Conservation (phyloP, 208 protist species). For the Porcisia deanei region DNA sequence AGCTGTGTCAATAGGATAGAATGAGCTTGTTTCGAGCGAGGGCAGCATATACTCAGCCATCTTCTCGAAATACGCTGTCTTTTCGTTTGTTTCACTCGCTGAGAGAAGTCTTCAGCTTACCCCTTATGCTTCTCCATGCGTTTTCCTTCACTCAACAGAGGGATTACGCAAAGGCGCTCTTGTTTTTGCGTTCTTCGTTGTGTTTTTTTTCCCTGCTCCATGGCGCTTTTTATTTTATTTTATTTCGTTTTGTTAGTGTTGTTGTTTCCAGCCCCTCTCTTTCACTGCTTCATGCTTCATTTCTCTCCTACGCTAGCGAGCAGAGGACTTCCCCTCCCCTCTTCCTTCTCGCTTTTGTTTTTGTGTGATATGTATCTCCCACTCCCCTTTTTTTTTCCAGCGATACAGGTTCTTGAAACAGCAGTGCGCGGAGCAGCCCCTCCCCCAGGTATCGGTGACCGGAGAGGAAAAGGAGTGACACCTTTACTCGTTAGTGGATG, state of each 20-base stretch:
- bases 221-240: slow-evolving; percentile 5
- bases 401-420: background rate
- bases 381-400: background rate
- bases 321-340: background rate
- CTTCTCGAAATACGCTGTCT: background rate
- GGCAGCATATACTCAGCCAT: background rate
- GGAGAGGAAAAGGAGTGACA: background rate
- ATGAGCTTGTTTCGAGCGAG: background rate
- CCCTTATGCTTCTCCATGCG: background rate
- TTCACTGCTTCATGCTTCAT: slow-evolving; percentile 4
- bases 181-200: slow-evolving; percentile 4
- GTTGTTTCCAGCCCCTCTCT: slow-evolving; percentile 6
- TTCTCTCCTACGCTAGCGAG: slow-evolving; percentile 3
- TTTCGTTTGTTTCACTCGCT: background rate
- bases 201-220: background rate
- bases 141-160: background rate
- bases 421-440: background rate
- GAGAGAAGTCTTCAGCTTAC: background rate
- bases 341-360: too few species aligned
- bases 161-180: background rate
- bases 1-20: background rate
- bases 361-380: background rate
- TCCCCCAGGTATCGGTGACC: background rate
- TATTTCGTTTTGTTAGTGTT: background rate
- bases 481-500: background rate